Evolutionary conservation across 202 grass and related monocot species (phyloP), one percentile per base, ranked within the genome.

Genomic region (Setaria viridis): DNA sequence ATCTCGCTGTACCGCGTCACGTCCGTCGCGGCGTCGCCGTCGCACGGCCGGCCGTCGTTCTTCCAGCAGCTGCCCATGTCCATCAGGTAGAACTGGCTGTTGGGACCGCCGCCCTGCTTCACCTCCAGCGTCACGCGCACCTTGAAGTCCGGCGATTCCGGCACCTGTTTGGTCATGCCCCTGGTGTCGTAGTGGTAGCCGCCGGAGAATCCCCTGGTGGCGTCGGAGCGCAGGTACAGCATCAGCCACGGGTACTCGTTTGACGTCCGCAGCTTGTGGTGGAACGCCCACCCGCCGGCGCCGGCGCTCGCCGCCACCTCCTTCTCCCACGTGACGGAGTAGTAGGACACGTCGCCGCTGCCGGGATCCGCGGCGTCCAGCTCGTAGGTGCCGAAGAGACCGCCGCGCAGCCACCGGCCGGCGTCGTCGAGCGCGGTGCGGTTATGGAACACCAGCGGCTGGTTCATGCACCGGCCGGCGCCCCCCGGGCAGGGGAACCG

Each of bases 61-160:
- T 98, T 98, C 95, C 95, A 98, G 82, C 95, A 98, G 86, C 95
- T 90, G 19, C 95, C 95, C 95, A 98, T 98, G 91, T 98, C 95
- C 83, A 98, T 80, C 12, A 98, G 83, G 80, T 98, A 98, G 84
- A 98, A 98, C 85, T 98, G 95, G 93, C 91, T 95, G 57, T 84
- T 92, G 20, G 72, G 3, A 0, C 93, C 93, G 4, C 95, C 95
- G 11, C 95, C 95, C 42, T 92, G 77, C 80, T 64, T 93, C 73
- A 98, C 84, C 64, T 98, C 91, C 51, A 98, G 74, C 0, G 85
- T 89, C 2, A 98, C 1, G 50, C 91, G 71, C 51, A 98, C 95
- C 86, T 98, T 98, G 88, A 98, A 98, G 53, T 95, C 74, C 1
- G 95, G 95, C 0, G 95, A 95, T 21, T 95, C 93, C 0, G 93